These are phyloP conservation scores for Golubevia sp. DNA, from an alignment of 1,284 basidiomycete species.

Conservation along the genomic window DNA sequence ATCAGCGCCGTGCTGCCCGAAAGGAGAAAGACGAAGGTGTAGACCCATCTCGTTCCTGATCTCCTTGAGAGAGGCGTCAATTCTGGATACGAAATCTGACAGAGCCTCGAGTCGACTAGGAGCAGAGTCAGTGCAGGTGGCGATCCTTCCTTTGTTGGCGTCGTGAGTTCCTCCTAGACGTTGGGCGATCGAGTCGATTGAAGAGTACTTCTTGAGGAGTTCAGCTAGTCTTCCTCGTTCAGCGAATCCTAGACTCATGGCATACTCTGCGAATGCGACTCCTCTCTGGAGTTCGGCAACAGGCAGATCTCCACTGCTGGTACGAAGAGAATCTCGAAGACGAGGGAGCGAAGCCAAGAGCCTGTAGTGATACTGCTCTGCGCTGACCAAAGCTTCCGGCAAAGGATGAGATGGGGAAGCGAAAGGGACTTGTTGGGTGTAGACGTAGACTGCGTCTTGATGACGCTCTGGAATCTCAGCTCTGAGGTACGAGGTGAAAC, in stretches of 20 bases:
- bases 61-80: neutral
- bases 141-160: neutral
- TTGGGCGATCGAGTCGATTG: neutral
- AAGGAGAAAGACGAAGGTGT: neutral
- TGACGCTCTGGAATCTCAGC: conserved; percentile 74
- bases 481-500: conserved; percentile 75
- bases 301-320: conserved; percentile 79
- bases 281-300: conserved; percentile 84
- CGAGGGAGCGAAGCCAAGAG: conserved; percentile 73
- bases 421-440: conserved; percentile 63
- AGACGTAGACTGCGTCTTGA: conserved; percentile 72
- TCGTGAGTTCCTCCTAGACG: neutral
- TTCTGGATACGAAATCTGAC: neutral
- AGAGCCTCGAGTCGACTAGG: neutral
- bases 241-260: conserved; percentile 46
- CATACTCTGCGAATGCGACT: conserved; percentile 78
- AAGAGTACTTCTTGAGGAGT: neutral
- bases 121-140: neutral
- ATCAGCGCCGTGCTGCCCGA: neutral
- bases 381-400: conserved; percentile 62
- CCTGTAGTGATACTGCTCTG: conserved; percentile 75
- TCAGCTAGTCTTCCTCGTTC: conserved; percentile 13
- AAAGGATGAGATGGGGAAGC: conserved; percentile 18
- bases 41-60: neutral
- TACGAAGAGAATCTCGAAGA: conserved; percentile 71